These are phyloP conservation scores for Ophiostoma montium DNA, from an alignment of 2,329 filamentous ascomycete genomes.

Conservation along the genomic window DNA sequence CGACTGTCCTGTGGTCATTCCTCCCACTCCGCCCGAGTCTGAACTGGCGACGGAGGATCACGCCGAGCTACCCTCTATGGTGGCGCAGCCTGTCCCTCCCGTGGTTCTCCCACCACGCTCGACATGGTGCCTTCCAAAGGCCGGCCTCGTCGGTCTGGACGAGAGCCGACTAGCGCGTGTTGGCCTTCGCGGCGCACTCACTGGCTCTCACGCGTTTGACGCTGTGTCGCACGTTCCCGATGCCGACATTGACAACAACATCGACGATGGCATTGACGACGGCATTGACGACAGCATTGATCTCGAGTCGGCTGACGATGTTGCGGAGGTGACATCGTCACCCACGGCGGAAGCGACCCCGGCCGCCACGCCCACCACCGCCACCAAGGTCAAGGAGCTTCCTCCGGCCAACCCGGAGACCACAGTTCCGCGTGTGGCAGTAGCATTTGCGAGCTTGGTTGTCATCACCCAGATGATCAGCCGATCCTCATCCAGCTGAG, in stretches of 20 bases:
- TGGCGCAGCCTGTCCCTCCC: no score
- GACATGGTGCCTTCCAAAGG: slow-evolving; percentile 14
- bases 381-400: neutral
- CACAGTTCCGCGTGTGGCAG: slow-evolving; percentile 17
- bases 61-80: no score
- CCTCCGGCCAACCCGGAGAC: neutral
- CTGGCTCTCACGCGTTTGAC: slow-evolving; percentile 16
- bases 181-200: slow-evolving; percentile 19
- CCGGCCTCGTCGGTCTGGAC: slow-evolving; percentile 20
- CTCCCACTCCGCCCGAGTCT: neutral
- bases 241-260: no score
- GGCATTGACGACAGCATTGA: neutral
- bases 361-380: neutral
- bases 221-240: neutral
- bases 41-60: neutral
- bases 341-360: no score
- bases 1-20: neutral
- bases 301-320: no score
- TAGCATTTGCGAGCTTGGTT: slow-evolving; percentile 19
- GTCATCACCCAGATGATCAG: slow-evolving; percentile 16
- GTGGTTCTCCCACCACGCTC: neutral
- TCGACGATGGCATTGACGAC: neutral
- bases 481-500: slow-evolving; percentile 3
- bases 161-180: slow-evolving; percentile 16
- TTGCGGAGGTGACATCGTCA: neutral